Evolutionary conservation across 306 rosid genomes (phyloP).

Genomic region (Cucurbita maxima): DNA sequence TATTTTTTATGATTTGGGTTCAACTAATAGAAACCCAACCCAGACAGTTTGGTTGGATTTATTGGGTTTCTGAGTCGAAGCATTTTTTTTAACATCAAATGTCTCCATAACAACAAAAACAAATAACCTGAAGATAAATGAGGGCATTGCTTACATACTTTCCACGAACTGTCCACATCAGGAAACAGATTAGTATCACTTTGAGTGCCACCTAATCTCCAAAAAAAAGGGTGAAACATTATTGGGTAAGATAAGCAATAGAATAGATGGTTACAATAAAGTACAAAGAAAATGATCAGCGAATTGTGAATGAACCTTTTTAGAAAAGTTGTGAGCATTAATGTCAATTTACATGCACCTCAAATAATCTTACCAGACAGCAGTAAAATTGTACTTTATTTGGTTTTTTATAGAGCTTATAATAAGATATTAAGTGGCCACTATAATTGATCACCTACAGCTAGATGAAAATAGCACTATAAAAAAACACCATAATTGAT

Average conservation of each 20-base stretch:
- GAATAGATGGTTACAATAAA: background rate
- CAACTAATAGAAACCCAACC: background rate
- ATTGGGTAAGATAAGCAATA: background rate
- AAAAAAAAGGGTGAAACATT: background rate
- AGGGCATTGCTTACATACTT: conserved; percentile 36
- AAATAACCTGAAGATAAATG: conserved; percentile 3
- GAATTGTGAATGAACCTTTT: background rate
- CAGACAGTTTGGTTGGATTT: background rate
- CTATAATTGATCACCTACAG: background rate
- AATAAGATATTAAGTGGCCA: background rate
- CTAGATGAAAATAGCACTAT: background rate
- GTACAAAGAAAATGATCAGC: background rate
- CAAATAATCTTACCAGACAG: background rate
- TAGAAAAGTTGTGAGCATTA: background rate
- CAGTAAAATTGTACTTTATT: background rate
- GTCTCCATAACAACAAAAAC: background rate
- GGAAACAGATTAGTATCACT: conserved; percentile 59
- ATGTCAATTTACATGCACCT: background rate
- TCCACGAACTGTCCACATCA: conserved; percentile 77
- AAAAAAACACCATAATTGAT: background rate
- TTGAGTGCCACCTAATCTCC: conserved; percentile 56
- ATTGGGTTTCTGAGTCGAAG: background rate
- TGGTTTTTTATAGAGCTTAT: background rate
- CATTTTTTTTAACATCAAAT: background rate
- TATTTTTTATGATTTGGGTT: background rate